These are phyloP conservation scores for Diaporthe ampelina DNA, from an alignment of 2,329 filamentous ascomycete species.

Conservation along the genomic window DNA sequence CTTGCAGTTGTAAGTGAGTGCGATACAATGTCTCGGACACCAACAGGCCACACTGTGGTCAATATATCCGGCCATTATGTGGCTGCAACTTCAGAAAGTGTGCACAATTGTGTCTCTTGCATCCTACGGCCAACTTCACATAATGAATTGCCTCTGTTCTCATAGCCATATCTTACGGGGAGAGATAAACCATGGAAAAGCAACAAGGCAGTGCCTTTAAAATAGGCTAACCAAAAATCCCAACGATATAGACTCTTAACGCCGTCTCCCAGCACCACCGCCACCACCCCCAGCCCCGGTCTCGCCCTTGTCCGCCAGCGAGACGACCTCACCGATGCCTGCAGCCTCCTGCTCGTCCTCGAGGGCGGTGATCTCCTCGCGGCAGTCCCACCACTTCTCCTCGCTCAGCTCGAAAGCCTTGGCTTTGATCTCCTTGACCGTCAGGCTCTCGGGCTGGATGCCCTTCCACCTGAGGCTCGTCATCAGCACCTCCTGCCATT, in stretches of 20 bases:
- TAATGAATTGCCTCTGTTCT: neutral
- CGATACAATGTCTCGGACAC: too few species aligned
- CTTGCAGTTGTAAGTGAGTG: too few species aligned
- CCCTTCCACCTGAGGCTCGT: conserved; percentile 79
- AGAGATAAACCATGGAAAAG: neutral
- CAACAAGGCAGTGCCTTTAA: neutral
- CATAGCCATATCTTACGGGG: neutral
- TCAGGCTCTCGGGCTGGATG: conserved; percentile 75
- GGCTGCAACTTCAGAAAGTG: too few species aligned
- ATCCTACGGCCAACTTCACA: neutral
- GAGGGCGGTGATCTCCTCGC: conserved; percentile 90
- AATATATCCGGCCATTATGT: neutral
- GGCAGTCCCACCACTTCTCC: conserved; percentile 98
- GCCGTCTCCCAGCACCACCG: conserved; percentile 46
- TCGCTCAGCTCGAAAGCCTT: conserved; percentile 92
- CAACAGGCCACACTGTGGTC: neutral
- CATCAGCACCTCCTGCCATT: conserved; percentile 92
- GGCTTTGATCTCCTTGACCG: conserved; percentile 92
- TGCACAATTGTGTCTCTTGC: neutral
- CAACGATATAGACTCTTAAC: neutral
- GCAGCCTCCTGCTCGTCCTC: conserved; percentile 98
- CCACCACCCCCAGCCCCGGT: conserved; percentile 61
- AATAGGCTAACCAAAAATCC: neutral
- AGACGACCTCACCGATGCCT: conserved; percentile 95
- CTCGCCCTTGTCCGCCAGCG: conserved; percentile 79